Base-by-base conservation (phyloP, 306 rosid genomes). In the Begonia peltatifolia region DNA sequence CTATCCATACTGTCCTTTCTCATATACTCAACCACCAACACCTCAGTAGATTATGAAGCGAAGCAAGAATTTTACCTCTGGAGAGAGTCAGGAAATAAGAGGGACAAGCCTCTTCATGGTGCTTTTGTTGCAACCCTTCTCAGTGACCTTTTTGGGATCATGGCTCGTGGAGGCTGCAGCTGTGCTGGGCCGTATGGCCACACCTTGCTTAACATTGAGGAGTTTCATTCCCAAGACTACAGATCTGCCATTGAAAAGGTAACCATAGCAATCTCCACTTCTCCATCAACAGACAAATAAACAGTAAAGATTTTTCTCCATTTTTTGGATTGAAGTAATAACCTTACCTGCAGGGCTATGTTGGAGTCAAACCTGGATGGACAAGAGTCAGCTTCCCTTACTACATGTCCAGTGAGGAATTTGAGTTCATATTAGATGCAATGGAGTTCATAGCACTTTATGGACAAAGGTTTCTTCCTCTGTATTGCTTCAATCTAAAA, bases 181-280 rank as follows among this genome's bases (percentile, higher is more conserved):
- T 89, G 95, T 60, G 95, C 97, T n/a, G 97, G 87, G 25, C 97
- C 94, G 8, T 84, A 84, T 44, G 97, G 84, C 18, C 97, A 89
- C 41, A 10, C 17, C 6, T 68, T 89, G 70, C 97, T 89, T 53
- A 46, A 64, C 17, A 60, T 89, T 66, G 74, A 71, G 59, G 57
- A 78, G 41, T 11, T 53, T 25, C 51, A 57, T 42, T 84, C 94
- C 0, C 83, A 54, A 38, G 76, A 68, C 42, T 70, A 79, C 60
- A 76, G 90, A 78, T 78, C 83, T 62, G 76, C 80, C 50, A 53
- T 82, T 64, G 57, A 61, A 57, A 57, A 77, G 94, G 96, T 87
- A 56, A 55, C 14, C 49, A 55, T 42, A 14, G 30, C n/a, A 44
- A n/a, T 44, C 48, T 10, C 9, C 4, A 44, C 14, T 44, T n/a